Evolutionary conservation across 202 grass and related monocot species (phyloP).

Genomic region (Hordeum pubiflorum): DNA sequence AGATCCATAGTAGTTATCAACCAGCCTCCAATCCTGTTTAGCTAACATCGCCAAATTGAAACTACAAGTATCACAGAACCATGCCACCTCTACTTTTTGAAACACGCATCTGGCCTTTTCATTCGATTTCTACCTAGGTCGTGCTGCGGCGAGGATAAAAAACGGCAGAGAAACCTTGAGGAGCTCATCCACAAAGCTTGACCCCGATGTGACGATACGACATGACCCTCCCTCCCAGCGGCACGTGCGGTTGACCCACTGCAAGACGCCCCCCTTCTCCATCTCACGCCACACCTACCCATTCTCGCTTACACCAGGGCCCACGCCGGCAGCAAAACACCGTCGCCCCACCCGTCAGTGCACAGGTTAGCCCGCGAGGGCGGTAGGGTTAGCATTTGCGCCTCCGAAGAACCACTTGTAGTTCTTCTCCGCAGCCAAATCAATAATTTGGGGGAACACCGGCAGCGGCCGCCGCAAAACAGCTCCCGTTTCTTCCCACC

Average conservation of each 20-base stretch:
- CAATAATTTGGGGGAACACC: background rate
- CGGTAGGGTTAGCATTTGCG: background rate
- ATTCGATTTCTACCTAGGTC: too few relatives aligned
- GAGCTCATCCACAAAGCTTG: background rate
- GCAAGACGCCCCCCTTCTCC: background rate
- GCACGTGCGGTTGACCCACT: background rate
- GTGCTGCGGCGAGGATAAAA: background rate
- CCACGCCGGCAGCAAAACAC: background rate
- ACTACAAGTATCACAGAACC: too few relatives aligned
- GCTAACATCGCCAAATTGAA: too few relatives aligned
- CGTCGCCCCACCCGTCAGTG: background rate
- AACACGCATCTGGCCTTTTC: too few relatives aligned
- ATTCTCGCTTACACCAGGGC: background rate
- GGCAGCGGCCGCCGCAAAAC: background rate
- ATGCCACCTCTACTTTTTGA: too few relatives aligned
- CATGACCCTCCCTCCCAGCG: background rate
- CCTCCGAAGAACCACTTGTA: constrained; percentile 1
- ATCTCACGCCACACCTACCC: background rate
- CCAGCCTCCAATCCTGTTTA: too few relatives aligned
- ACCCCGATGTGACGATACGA: background rate
- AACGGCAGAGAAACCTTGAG: background rate
- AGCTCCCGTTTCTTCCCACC: background rate
- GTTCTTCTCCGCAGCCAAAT: background rate
- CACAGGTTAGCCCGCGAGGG: background rate
- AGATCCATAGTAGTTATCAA: too few relatives aligned